Conservation (phyloP, 306 rosid species). For the Casuarina equisetifolia region DNA sequence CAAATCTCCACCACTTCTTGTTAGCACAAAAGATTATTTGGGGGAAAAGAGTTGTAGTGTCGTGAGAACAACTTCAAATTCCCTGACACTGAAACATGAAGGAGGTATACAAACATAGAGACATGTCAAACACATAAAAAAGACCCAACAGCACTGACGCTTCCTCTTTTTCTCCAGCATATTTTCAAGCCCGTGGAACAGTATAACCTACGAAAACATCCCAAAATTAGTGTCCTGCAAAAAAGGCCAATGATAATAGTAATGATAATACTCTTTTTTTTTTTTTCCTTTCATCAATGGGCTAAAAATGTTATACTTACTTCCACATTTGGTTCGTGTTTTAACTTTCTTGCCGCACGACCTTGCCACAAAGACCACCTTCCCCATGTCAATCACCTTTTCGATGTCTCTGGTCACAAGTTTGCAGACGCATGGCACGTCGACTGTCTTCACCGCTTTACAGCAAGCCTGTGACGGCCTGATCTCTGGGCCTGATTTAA, state of each 20-base stretch:
- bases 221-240: not conserved
- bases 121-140: not conserved
- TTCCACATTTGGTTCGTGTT: conserved; percentile 45
- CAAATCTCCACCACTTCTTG: not conserved
- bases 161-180: not conserved
- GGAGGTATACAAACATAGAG: not conserved
- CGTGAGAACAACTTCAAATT: not conserved
- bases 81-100: not conserved
- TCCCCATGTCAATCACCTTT: conserved; percentile 24
- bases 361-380: conserved; percentile 35
- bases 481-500: conserved; percentile 30
- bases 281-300: no score
- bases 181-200: not conserved
- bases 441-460: conserved; percentile 9
- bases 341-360: conserved; percentile 41
- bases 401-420: conserved; percentile 25
- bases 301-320: conserved; percentile 19
- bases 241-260: not conserved
- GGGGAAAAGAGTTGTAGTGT: not conserved
- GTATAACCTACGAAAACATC: not conserved
- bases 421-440: conserved; percentile 40
- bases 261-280: not conserved
- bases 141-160: not conserved
- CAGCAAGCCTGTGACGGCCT: conserved; percentile 47
- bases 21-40: not conserved